Percentiles rank a stretch among this genome's conserved stretches.
Evolutionary conservation across 441 rosid species (phyloP).

Genomic region (Gossypium lobatum): DNA sequence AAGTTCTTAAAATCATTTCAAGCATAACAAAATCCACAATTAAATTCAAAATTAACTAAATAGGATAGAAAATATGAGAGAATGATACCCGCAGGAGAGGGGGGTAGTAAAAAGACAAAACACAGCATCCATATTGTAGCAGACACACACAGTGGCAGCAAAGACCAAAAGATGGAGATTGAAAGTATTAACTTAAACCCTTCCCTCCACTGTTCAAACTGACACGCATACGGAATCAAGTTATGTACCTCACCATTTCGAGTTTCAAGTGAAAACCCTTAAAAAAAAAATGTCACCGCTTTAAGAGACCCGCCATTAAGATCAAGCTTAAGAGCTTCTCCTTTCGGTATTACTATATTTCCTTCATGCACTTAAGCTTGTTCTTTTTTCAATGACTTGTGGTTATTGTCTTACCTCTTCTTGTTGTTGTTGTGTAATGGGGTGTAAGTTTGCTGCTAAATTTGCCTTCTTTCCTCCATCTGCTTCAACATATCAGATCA

Average conservation of each 20-base stretch:
- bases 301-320: neutral
- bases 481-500: constrained; percentile 86
- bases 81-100: neutral
- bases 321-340: neutral
- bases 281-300: neutral
- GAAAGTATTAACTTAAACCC: neutral
- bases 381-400: constrained; percentile 31
- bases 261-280: neutral
- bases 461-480: constrained; percentile 97
- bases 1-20: no score
- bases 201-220: constrained; percentile 14
- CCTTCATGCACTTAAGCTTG: constrained; percentile 27
- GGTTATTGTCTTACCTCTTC: constrained; percentile 9
- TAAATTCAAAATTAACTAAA: neutral
- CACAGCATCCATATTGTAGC: constrained; percentile 15
- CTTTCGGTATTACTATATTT: neutral
- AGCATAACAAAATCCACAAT: no score
- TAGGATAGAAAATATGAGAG: neutral
- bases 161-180: neutral
- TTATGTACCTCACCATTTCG: constrained; percentile 24
- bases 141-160: neutral
- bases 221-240: constrained; percentile 31
- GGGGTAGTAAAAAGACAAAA: neutral
- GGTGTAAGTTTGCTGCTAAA: constrained; percentile 91
- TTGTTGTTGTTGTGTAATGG: constrained; percentile 36